Conservation (phyloP, 805 yeast species). For the Nadsonia fulvescens region DNA sequence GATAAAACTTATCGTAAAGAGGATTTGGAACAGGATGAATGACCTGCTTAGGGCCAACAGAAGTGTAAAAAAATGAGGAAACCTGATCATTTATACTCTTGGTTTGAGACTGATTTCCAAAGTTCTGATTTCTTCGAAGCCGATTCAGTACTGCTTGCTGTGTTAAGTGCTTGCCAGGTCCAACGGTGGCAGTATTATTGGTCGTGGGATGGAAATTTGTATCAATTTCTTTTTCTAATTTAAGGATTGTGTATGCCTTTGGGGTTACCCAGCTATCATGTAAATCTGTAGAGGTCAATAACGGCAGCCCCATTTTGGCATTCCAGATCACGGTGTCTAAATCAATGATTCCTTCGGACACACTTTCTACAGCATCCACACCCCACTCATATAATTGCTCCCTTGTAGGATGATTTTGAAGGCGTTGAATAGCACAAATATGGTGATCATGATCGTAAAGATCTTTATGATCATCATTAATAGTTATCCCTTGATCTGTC, state of each 20-base stretch:
- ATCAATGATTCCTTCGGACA: conserved; percentile 12
- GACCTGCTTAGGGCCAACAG: conserved; percentile 8
- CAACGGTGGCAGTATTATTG: too few species aligned
- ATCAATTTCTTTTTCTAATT: conserved; percentile 1
- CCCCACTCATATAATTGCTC: conserved; percentile 11
- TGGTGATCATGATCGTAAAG: too few species aligned
- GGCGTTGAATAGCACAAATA: too few species aligned
- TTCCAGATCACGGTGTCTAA: conserved; percentile 9
- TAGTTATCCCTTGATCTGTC: too few species aligned
- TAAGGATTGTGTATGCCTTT: conserved; percentile 10
- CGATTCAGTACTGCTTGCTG: conserved; percentile 5
- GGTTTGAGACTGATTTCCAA: conserved; percentile 2
- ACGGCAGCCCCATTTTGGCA: conserved; percentile 9
- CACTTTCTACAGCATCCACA: conserved; percentile 12
- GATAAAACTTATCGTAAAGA: conserved; percentile 8
- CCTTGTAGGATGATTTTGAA: conserved; percentile 10
- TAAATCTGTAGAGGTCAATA: conserved; percentile 11
- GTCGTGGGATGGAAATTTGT: too few species aligned
- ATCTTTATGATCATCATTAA: too few species aligned
- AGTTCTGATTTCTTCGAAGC: conserved; percentile 1
- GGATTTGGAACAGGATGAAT: conserved; percentile 9
- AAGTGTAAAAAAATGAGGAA: conserved; percentile 9
- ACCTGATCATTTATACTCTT: conserved; percentile 1
- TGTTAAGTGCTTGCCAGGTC: conserved; percentile 5
- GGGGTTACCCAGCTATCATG: conserved; percentile 9